Percentiles rank a stretch among this genome's conserved stretches.
Conservation (phyloP, 164 flowering plant genomes). For the Kalanchoe fedtschenkoi region DNA sequence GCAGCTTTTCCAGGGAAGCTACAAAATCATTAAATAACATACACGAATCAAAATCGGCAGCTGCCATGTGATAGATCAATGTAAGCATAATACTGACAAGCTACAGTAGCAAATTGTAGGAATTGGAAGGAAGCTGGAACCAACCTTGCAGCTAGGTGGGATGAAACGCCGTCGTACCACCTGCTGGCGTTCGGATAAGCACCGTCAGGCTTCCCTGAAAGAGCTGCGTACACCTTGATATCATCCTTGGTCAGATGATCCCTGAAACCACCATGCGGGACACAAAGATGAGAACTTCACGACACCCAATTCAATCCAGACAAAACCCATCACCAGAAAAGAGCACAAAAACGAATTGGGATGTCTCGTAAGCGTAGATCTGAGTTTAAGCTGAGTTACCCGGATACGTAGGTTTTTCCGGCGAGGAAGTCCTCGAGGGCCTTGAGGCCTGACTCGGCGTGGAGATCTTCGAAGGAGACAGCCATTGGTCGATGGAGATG, state of each 20-base stretch:
- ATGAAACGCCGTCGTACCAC: constrained; percentile 53
- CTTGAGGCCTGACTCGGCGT: constrained; percentile 70
- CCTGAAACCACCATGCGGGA: not conserved
- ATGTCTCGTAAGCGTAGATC: not conserved
- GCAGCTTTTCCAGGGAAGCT: constrained; percentile 88
- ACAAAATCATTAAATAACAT: not conserved
- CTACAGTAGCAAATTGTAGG: not conserved
- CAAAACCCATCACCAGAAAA: not conserved
- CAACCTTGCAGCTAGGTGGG: constrained; percentile 52
- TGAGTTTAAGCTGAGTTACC: constrained; percentile 25
- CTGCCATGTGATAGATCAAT: too few species aligned
- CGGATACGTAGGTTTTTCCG: constrained; percentile 64
- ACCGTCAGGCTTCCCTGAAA: constrained; percentile 1
- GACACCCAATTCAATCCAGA: not conserved
- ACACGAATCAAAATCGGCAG: not conserved
- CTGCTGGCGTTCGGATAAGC: not conserved
- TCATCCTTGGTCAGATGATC: constrained; percentile 1
- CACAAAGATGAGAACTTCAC: not conserved
- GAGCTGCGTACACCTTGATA: constrained; percentile 5
- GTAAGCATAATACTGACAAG: too few species aligned
- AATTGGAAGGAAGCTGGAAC: constrained; percentile 4
- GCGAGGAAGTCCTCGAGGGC: constrained; percentile 61
- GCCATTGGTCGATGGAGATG: constrained; percentile 34
- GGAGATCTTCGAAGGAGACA: constrained; percentile 71
- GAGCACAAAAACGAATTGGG: too few species aligned